phyloP scores from a whole-genome alignment of 352 stramenopile genomes.

The Saprolegnia diclina region DNA sequence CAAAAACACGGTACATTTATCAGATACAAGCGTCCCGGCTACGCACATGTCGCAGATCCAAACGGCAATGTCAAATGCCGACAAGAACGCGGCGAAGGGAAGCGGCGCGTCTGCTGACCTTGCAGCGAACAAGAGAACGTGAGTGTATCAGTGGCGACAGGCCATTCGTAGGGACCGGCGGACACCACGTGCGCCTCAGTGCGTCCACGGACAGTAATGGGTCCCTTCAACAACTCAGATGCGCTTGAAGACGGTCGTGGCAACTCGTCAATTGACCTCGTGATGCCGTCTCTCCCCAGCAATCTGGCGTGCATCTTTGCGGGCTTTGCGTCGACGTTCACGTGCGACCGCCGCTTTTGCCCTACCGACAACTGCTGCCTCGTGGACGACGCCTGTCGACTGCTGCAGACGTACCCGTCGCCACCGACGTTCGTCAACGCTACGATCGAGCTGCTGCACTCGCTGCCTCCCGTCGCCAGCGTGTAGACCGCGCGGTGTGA shows the following conservation, averaged over 20 bases:
- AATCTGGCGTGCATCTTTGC: not conserved
- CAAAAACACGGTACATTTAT: no score
- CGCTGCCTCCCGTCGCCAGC: not conserved
- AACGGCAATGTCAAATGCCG: no score
- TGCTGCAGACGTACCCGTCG: not conserved
- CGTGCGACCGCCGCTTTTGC: not conserved
- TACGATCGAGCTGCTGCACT: not conserved
- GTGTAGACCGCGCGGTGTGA: not conserved
- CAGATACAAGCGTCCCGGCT: no score
- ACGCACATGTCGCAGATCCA: no score
- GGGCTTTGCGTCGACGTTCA: not conserved
- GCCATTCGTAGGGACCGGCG: not conserved
- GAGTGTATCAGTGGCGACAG: not conserved
- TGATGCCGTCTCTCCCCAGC: not conserved
- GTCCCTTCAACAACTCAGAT: not conserved
- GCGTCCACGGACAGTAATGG: not conserved
- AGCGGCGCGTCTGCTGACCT: no score
- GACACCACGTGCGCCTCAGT: not conserved
- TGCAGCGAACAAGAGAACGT: no score
- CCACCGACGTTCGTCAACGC: not conserved
- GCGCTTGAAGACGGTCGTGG: not conserved
- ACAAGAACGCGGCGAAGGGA: no score
- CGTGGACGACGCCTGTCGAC: not conserved
- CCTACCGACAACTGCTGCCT: not conserved
- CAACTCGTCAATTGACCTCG: not conserved